Percentiles rank a stretch among this genome's conserved stretches.
Evolutionary conservation across 1,139 yeast genomes (phyloP).

Genomic region (Blastobotrys proliferans): DNA sequence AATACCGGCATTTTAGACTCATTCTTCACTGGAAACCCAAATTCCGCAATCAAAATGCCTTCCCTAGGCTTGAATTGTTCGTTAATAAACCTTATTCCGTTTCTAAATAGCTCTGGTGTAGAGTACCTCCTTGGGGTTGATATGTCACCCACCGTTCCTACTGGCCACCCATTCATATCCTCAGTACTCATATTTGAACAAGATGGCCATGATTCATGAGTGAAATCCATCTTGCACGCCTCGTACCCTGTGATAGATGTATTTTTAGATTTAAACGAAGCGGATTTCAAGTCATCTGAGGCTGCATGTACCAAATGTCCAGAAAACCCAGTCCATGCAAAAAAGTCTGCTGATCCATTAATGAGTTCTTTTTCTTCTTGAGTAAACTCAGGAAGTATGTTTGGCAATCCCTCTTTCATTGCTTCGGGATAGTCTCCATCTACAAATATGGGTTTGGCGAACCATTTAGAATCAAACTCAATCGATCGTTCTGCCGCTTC

Average conservation of each 20-base stretch:
- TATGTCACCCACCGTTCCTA: slow-evolving; percentile 29
- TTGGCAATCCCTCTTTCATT: slow-evolving; percentile 27
- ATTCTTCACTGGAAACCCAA: slow-evolving; percentile 35
- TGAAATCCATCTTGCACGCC: slow-evolving; percentile 14
- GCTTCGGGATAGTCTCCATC: slow-evolving; percentile 20
- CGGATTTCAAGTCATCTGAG: slow-evolving; percentile 26
- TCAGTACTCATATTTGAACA: slow-evolving; percentile 15
- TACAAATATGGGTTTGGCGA: slow-evolving; percentile 35
- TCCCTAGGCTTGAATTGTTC: slow-evolving; percentile 17
- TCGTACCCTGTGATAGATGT: too few species aligned
- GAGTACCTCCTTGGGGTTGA: slow-evolving; percentile 19
- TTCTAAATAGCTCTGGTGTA: slow-evolving; percentile 20
- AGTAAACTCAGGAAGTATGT: slow-evolving; percentile 27
- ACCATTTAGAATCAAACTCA: slow-evolving; percentile 31
- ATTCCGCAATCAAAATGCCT: slow-evolving; percentile 28
- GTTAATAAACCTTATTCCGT: slow-evolving; percentile 15
- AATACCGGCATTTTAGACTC: slow-evolving; percentile 29
- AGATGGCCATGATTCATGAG: slow-evolving; percentile 18
- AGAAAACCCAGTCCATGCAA: slow-evolving; percentile 37
- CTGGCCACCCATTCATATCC: slow-evolving; percentile 30
- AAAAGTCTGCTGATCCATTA: slow-evolving; percentile 31
- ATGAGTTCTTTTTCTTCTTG: slow-evolving; percentile 30
- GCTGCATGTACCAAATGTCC: slow-evolving; percentile 29
- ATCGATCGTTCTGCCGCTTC: slow-evolving; percentile 34
- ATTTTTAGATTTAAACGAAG: too few species aligned